phyloP scores from a whole-genome alignment of 208 protist species.

The Leishmania tarentolae region DNA sequence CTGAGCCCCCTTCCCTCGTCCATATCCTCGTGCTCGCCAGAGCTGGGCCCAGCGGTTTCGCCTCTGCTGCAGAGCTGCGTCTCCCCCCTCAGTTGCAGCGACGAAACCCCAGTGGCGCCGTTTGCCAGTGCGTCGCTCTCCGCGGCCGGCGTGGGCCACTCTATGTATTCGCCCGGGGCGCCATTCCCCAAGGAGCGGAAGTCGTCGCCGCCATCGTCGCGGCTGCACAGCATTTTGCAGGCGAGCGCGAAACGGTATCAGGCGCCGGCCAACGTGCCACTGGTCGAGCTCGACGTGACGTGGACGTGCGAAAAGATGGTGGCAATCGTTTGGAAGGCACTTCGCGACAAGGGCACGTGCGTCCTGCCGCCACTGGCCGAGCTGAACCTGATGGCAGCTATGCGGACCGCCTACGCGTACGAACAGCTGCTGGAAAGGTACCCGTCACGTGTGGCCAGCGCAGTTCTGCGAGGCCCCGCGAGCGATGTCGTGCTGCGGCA shows the following conservation, averaged over 20 bases:
- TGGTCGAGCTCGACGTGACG: slow-evolving; percentile 59
- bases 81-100: not conserved
- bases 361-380: slow-evolving; percentile 45
- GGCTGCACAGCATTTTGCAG: slow-evolving; percentile 53
- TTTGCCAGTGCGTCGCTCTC: not conserved
- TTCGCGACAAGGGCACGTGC: slow-evolving; percentile 35
- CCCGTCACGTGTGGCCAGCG: slow-evolving; percentile 36
- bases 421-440: slow-evolving; percentile 48
- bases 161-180: not conserved
- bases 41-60: slow-evolving; percentile 12
- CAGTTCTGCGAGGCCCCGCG: slow-evolving; percentile 37
- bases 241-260: slow-evolving; percentile 42
- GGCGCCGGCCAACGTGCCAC: slow-evolving; percentile 24
- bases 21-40: slow-evolving; percentile 16
- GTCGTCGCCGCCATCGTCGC: slow-evolving; percentile 18
- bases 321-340: slow-evolving; percentile 44
- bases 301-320: slow-evolving; percentile 28
- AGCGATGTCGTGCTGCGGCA: slow-evolving; percentile 17
- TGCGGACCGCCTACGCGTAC: slow-evolving; percentile 41
- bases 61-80: not conserved
- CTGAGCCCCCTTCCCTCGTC: not conserved
- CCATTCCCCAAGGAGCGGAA: not conserved
- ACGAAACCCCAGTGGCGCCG: slow-evolving; percentile 1
- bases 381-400: slow-evolving; percentile 40
- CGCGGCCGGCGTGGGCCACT: not conserved